A percentile compares a stretch with the other conserved stretches of the same genome.
Conservation (phyloP, 2,329 filamentous ascomycete species). For the Alternaria dauci region DNA sequence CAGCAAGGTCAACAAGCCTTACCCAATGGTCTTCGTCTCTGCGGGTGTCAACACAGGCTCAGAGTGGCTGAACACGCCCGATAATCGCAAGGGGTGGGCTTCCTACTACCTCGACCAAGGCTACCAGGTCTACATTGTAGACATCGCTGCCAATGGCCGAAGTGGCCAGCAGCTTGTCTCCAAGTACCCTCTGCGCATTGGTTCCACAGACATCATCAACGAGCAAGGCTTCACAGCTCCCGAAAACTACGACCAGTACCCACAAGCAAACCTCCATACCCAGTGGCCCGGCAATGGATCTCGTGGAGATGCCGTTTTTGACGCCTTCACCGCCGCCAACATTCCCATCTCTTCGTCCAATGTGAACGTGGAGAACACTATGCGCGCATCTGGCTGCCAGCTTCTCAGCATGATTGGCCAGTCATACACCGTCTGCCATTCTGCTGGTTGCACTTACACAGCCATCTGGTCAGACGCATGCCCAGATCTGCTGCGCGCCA, state of each 20-base stretch:
- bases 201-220: conserved; percentile 23
- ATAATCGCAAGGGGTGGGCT: conserved; percentile 30
- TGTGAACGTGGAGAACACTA: conserved; percentile 28
- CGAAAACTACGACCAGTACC: conserved; percentile 23
- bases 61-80: conserved; percentile 28
- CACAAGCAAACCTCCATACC: conserved; percentile 27
- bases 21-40: conserved; percentile 35
- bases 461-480: conserved; percentile 34
- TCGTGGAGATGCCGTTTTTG: conserved; percentile 28
- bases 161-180: conserved; percentile 12
- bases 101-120: conserved; percentile 31
- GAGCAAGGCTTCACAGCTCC: conserved; percentile 25
- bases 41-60: conserved; percentile 30
- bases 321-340: conserved; percentile 28
- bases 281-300: conserved; percentile 31
- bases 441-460: conserved; percentile 31
- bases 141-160: conserved; percentile 23
- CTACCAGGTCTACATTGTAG: conserved; percentile 33
- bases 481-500: conserved; percentile 29
- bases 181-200: conserved; percentile 19
- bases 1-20: conserved; percentile 18
- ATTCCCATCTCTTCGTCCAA: conserved; percentile 27
- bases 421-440: conserved; percentile 31
- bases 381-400: conserved; percentile 26
- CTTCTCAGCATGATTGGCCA: conserved; percentile 28